These are phyloP conservation scores for Galerina marginata DNA, from an alignment of 768 basidiomycete genomes.

Conservation along the genomic window DNA sequence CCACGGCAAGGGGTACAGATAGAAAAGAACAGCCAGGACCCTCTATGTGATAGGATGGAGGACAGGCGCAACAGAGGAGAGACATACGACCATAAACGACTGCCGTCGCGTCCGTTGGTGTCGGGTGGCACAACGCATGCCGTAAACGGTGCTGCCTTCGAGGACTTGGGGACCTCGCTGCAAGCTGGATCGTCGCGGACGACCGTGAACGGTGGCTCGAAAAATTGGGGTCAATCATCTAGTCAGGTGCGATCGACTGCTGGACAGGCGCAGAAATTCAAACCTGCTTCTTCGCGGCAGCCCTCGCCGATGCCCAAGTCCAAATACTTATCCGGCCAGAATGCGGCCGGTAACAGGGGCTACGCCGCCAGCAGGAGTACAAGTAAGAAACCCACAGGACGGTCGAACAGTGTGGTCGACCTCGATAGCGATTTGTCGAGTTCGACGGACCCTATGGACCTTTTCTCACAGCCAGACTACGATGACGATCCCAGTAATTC, in stretches of 20 bases:
- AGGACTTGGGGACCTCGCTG: slow-evolving; percentile 7
- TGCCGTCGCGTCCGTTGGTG: background rate
- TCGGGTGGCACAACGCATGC: background rate
- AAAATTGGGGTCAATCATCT: background rate
- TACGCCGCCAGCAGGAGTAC: background rate
- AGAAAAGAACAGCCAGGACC: background rate
- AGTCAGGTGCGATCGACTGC: background rate
- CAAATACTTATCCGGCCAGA: background rate
- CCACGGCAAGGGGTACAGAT: background rate
- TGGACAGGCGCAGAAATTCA: slow-evolving; percentile 1
- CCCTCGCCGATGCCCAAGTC: slow-evolving; percentile 1
- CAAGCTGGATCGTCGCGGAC: background rate
- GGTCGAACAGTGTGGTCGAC: background rate
- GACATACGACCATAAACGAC: background rate
- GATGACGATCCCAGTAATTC: slow-evolving; percentile 11
- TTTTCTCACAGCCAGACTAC: slow-evolving; percentile 18
- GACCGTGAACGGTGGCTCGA: background rate
- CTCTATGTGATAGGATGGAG: slow-evolving; percentile 6
- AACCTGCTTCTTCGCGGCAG: background rate
- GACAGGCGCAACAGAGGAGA: background rate
- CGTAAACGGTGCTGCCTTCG: background rate
- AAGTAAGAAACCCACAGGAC: background rate
- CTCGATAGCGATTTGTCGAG: background rate
- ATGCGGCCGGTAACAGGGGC: background rate
- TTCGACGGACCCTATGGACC: slow-evolving; percentile 17